Conservation (phyloP, 2,329 filamentous ascomycete species). For the Sporothrix phasma region DNA sequence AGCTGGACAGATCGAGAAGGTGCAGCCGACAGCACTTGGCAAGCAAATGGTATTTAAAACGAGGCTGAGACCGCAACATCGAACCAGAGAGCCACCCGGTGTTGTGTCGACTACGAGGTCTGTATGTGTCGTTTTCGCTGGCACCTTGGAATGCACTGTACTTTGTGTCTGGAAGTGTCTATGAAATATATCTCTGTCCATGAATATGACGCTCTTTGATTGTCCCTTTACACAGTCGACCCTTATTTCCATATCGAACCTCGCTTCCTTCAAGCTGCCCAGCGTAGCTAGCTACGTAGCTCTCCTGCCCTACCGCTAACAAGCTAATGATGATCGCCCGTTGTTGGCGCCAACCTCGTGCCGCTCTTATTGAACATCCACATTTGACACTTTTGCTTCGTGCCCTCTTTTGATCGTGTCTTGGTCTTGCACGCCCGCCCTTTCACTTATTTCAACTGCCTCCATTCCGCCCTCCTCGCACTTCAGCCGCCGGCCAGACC, state of each 20-base stretch:
- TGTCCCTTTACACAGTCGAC: background rate
- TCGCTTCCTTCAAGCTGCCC: background rate
- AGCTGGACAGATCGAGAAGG: background rate
- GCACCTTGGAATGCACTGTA: too few relatives aligned
- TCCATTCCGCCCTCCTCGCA: background rate
- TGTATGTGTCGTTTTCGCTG: background rate
- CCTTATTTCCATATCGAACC: background rate
- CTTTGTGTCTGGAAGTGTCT: too few relatives aligned
- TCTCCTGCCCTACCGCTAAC: background rate
- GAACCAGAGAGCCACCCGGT: background rate
- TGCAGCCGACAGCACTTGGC: background rate
- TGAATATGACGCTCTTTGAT: background rate
- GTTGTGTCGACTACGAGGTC: background rate
- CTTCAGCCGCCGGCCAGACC: background rate
- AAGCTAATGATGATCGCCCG: constrained; percentile 7
- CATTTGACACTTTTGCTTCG: background rate
- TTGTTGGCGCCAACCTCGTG: background rate
- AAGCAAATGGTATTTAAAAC: background rate
- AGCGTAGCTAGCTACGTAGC: background rate
- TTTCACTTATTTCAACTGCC: background rate
- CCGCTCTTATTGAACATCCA: background rate
- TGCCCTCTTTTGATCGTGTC: background rate
- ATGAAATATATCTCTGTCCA: too few relatives aligned
- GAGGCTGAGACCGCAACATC: background rate
- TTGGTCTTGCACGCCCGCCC: background rate